Evolutionary conservation across 352 stramenopile genomes (phyloP).

Genomic region (Peronospora belbahrii): DNA sequence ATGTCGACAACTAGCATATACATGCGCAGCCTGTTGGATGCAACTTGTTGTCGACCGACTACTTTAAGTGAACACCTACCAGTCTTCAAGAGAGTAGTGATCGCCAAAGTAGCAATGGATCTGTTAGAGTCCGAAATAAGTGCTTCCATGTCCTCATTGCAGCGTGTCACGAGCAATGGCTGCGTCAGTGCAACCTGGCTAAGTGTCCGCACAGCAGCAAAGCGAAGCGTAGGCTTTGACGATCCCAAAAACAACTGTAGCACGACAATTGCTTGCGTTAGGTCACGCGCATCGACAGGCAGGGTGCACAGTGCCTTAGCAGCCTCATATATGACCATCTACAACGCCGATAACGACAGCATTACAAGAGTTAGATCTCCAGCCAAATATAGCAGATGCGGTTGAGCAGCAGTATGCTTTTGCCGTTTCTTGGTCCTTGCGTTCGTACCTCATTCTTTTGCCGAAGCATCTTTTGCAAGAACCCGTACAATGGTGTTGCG

Average conservation of each 20-base stretch:
- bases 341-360: slow-evolving; percentile 3
- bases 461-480: slow-evolving; percentile 93
- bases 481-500: slow-evolving; percentile 74
- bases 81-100: slow-evolving; percentile 99
- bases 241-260: slow-evolving; percentile 93
- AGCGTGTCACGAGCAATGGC: slow-evolving; percentile 93
- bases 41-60: not conserved
- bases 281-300: slow-evolving; percentile 92
- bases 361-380: slow-evolving; percentile 1
- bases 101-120: slow-evolving; percentile 97
- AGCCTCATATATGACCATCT: slow-evolving; percentile 99
- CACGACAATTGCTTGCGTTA: slow-evolving; percentile 95
- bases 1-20: not conserved
- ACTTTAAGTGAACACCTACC: slow-evolving; percentile 28
- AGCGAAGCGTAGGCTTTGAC: slow-evolving; percentile 93
- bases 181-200: slow-evolving; percentile 88
- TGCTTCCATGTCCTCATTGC: slow-evolving; percentile 98
- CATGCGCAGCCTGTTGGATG: not conserved
- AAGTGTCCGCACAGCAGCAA: slow-evolving; percentile 95
- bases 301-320: slow-evolving; percentile 94
- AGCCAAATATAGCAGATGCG: not conserved
- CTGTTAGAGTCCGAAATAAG: slow-evolving; percentile 96
- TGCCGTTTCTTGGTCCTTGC: not conserved
- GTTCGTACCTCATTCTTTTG: slow-evolving; percentile 89
- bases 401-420: not conserved